Conservation (phyloP, 257 asterid genomes). For the Parsonsia alboflavescens region DNA sequence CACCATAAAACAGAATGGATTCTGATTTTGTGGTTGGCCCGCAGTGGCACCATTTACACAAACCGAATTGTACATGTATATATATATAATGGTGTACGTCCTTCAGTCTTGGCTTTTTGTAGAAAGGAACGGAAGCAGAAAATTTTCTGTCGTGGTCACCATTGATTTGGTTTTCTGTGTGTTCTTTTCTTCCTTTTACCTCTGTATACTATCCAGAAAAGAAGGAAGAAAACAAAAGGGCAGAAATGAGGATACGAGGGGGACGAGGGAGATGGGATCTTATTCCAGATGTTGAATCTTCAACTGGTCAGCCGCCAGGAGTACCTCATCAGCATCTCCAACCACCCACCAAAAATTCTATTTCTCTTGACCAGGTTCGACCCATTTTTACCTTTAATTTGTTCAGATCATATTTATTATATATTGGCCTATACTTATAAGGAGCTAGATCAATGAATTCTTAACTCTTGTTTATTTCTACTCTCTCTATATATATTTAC, state of each 20-base stretch:
- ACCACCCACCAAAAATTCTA: neutral
- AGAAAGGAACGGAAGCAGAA: neutral
- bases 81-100: neutral
- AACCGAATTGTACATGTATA: neutral
- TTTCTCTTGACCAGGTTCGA: neutral
- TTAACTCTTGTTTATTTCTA: too few species aligned
- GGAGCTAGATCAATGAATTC: too few species aligned
- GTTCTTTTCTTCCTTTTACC: too few species aligned
- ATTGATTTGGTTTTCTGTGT: neutral
- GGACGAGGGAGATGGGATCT: neutral
- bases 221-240: too few species aligned
- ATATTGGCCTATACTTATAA: too few species aligned
- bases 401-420: too few species aligned
- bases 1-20: neutral
- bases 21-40: neutral
- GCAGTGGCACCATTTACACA: neutral
- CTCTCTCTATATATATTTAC: too few species aligned
- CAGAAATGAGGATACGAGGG: neutral
- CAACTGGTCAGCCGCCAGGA: neutral
- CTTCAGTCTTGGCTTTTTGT: too few species aligned
- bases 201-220: too few species aligned
- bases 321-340: neutral
- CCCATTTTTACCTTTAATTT: too few species aligned
- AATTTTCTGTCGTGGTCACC: neutral
- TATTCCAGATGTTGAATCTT: conserved; percentile 1